phyloP scores from a whole-genome alignment of 2,329 filamentous ascomycete species.

The Ophiostoma perfectum region DNA sequence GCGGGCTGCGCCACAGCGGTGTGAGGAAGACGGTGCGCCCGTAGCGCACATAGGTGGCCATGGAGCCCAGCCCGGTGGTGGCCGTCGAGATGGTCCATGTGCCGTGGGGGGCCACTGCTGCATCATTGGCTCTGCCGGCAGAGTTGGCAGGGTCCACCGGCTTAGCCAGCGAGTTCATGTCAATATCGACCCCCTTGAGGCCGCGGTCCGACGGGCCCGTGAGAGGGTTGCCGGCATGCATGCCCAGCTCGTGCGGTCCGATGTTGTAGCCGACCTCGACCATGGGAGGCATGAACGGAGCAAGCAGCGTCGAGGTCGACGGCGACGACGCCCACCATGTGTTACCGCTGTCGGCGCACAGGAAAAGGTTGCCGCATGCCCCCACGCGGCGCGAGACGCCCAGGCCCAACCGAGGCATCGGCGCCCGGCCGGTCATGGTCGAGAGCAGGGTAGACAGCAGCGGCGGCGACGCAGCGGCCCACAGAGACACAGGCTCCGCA shows the following conservation, averaged over 20 bases:
- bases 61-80: slow-evolving; percentile 29
- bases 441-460: slow-evolving; percentile 23
- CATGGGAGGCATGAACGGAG: slow-evolving; percentile 33
- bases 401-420: slow-evolving; percentile 27
- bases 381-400: slow-evolving; percentile 25
- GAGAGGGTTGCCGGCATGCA: slow-evolving; percentile 32
- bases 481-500: slow-evolving; percentile 9
- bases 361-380: slow-evolving; percentile 33
- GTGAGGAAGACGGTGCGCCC: slow-evolving; percentile 34
- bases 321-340: slow-evolving; percentile 30
- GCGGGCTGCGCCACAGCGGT: slow-evolving; percentile 24
- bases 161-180: slow-evolving; percentile 28
- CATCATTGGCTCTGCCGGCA: neutral
- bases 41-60: slow-evolving; percentile 37
- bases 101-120: slow-evolving; percentile 13
- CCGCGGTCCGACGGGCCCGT: slow-evolving; percentile 34
- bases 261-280: slow-evolving; percentile 41
- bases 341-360: slow-evolving; percentile 41
- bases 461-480: slow-evolving; percentile 31
- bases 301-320: slow-evolving; percentile 20
- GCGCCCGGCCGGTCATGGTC: neutral
- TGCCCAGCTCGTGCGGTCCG: slow-evolving; percentile 32
- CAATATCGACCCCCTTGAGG: slow-evolving; percentile 37
- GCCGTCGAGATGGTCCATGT: slow-evolving; percentile 41
- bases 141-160: neutral